Base-by-base conservation (phyloP, 371 early-diverging fungal genomes). In the Mortierella sp. region DNA sequence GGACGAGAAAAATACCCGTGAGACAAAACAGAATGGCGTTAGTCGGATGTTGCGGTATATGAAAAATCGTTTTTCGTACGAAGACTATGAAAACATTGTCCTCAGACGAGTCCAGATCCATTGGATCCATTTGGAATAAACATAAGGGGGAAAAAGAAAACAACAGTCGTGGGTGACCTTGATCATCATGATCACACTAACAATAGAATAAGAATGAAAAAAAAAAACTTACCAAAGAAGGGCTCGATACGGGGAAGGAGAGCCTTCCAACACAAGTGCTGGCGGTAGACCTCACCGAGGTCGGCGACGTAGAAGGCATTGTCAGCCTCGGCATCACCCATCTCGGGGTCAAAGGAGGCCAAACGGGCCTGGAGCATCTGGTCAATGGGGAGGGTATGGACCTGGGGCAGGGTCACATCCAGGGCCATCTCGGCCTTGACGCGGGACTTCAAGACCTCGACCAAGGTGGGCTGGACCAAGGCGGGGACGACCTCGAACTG, bases 281-380 rank as follows among this genome's bases (percentile, higher is more conserved):
- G 98, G 68, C 96, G 93, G 52, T 90, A 89, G 34, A 98, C 91
- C 85, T 94, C 93, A 70, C 97, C 97, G 71, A 98, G 80, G 85
- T 99, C 98, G 61, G 91, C 95, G 47, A 98, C 96, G 86, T 93
- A 97, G 85, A 99, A 99, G 31, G 98, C 94, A 76, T 97, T 96
- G 80, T 96, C 96, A 70, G 90, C 90, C 73, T 92, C 93, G 53
- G 83, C 75, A 77, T 92, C 92, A 80, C 85, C 89, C 48, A 85
- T 87, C 47, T 86, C 86, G 19, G 76, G 70, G 40, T 89, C 76
- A 39, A 87, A 85, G 14, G 88, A 71, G 37, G 86, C 76, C 16
- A 83, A 72, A 55, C 73, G 84, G 39, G 84, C 73, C 44, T 79
- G 84, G 48, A 83, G 76, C 84, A 83, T 83, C 53, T 83, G 76